These are phyloP conservation scores for Sarcocystis neurona DNA, from an alignment of 169 alveolate species.

Conservation along the genomic window DNA sequence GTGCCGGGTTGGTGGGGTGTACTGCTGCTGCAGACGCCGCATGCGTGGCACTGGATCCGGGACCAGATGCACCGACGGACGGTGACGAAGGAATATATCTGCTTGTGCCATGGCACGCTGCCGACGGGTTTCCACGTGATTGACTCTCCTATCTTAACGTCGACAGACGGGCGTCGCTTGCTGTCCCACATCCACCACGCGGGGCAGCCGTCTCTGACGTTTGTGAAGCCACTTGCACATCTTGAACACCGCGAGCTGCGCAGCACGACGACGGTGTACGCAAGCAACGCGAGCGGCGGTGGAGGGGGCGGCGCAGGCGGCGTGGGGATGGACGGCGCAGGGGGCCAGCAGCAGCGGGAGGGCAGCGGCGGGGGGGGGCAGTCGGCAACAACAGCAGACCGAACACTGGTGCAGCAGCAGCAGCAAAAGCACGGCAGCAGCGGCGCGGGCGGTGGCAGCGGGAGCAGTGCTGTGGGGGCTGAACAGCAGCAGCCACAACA, in stretches of 20 bases:
- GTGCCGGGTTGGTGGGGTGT: background rate
- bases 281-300: too few relatives aligned
- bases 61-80: conserved; percentile 17
- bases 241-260: conserved; percentile 14
- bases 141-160: conserved; percentile 26
- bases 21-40: background rate
- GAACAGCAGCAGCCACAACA: too few relatives aligned
- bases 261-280: background rate
- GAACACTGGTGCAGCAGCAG: too few relatives aligned
- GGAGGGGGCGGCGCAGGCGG: too few relatives aligned
- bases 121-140: conserved; percentile 36
- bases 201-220: conserved; percentile 33
- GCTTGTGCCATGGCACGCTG: conserved; percentile 35
- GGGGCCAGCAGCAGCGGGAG: too few relatives aligned
- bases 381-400: too few relatives aligned
- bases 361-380: too few relatives aligned
- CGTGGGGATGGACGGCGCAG: too few relatives aligned
- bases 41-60: conserved; percentile 25
- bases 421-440: too few relatives aligned
- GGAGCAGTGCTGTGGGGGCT: too few relatives aligned
- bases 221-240: conserved; percentile 27
- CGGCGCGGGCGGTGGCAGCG: too few relatives aligned
- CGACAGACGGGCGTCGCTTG: conserved; percentile 31
- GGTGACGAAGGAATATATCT: conserved; percentile 20
- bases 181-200: conserved; percentile 37